Evolutionary conservation across 2,329 filamentous ascomycete genomes (phyloP), one percentile per base, ranked within the genome.

Genomic region (Metarhizium humberi): DNA sequence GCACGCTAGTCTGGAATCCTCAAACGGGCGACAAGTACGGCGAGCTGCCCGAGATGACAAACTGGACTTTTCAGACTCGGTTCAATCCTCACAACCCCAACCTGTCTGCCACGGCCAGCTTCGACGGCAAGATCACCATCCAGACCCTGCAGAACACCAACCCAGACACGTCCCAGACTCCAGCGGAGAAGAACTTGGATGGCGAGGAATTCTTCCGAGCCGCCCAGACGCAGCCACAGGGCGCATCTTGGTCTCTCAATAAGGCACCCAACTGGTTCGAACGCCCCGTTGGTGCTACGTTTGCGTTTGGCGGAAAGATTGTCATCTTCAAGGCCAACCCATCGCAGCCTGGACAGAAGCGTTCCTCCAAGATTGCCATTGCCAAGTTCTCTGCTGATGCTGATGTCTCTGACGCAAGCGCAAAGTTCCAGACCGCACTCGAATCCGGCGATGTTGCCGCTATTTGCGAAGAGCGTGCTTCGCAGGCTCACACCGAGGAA

Each of bases 201-300:
- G 92, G 88, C 50, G 94, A 96, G 66, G 94, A 97, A 66, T 99
- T 99, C 77, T 99, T 99, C 66, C 88, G 89, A 14, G 92, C 90
- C 69, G 92, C 92, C 11, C 92, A 96, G 69, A 89, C 86, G 6
- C 90, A 96, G 65, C 90, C 92, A 3, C 92, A 96, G 70, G 88
- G 86, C 25, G 88, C 89, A 30, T 91, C 89, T 2, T 99, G 97
- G 76, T 90, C 90, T 2, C 77, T 99, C 48, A 77, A 79, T 51
- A 91, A 90, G 66, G 86, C 94, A 1, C 95, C 94, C 1, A 92
- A 86, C 62, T 99, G 94, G 94, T 79, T 94, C 46, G 86, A 95
- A 71, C 81, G 88, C 54, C 92, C 92, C 2, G 81, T 86, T 46
- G 90, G 90, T 64, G 92, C 87, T 16, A 89, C 91, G 0, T 99